A percentile compares a stretch with the other conserved stretches of the same genome.
phyloP scores from a whole-genome alignment of 1,284 basidiomycete species.

The Cryptococcus jaspeensis region DNA sequence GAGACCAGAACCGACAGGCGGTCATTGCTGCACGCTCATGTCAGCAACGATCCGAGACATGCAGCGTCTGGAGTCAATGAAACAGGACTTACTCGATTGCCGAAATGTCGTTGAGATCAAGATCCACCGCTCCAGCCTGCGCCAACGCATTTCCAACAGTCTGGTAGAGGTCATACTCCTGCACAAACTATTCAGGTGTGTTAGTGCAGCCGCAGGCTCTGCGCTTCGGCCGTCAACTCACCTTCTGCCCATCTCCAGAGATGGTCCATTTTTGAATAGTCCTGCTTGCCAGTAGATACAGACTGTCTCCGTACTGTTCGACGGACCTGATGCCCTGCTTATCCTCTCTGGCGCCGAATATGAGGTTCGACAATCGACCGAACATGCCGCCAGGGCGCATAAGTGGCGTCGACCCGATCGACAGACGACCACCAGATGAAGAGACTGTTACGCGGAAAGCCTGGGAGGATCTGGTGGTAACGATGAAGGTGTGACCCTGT shows the following conservation, averaged over 20 bases:
- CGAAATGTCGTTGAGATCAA: constrained; percentile 44
- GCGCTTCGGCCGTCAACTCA: constrained; percentile 7
- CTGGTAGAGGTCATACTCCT: constrained; percentile 41
- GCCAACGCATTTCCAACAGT: constrained; percentile 28
- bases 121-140: constrained; percentile 29
- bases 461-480: constrained; percentile 46
- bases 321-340: constrained; percentile 34
- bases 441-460: constrained; percentile 44
- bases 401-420: constrained; percentile 33
- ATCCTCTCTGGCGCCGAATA: constrained; percentile 33
- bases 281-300: constrained; percentile 36
- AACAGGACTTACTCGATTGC: constrained; percentile 22
- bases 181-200: constrained; percentile 23
- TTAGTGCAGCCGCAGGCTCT: not conserved
- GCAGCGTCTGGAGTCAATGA: not conserved
- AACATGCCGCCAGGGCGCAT: constrained; percentile 46
- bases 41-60: not conserved
- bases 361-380: constrained; percentile 30
- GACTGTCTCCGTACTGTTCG: constrained; percentile 13
- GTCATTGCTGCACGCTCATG: constrained; percentile 10
- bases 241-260: constrained; percentile 31
- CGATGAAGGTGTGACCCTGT: constrained; percentile 38
- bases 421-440: constrained; percentile 36
- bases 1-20: constrained; percentile 43
- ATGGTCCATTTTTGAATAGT: constrained; percentile 45